phyloP scores from a whole-genome alignment of 371 early-diverging fungal species.

The Mucor piriformis region DNA sequence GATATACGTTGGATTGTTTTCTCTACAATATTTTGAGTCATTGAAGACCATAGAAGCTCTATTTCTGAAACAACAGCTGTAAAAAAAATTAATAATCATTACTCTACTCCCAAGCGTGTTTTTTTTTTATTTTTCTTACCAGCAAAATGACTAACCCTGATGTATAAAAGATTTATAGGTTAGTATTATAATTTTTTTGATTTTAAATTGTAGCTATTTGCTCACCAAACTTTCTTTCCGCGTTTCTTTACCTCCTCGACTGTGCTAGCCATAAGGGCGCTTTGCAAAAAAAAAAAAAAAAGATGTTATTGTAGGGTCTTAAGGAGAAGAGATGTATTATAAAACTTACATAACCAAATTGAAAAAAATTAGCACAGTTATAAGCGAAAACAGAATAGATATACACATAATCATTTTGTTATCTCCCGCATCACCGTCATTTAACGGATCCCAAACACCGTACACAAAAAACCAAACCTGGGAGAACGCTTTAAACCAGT shows the following conservation, averaged over 20 bases:
- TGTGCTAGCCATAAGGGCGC: conserved; percentile 18
- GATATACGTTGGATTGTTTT: conserved; percentile 15
- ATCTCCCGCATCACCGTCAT: conserved; percentile 15
- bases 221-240: conserved; percentile 20
- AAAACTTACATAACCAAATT: conserved; percentile 21
- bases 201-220: not conserved
- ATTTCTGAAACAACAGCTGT: conserved; percentile 21
- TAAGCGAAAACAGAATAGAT: conserved; percentile 9
- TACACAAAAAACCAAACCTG: conserved; percentile 20
- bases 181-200: too few relatives aligned
- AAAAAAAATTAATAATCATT: not conserved
- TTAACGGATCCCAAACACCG: conserved; percentile 23
- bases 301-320: too few relatives aligned
- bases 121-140: not conserved
- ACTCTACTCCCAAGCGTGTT: too few relatives aligned
- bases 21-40: not conserved
- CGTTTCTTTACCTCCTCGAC: conserved; percentile 10
- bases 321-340: too few relatives aligned
- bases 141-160: conserved; percentile 14
- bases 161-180: not conserved
- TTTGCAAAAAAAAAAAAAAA: too few relatives aligned
- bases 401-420: conserved; percentile 9
- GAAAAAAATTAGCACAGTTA: conserved; percentile 14
- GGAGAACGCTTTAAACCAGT: conserved; percentile 8
- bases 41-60: conserved; percentile 14